Conservation (phyloP, 805 yeast genomes). For the Lipomyces yamadae region DNA sequence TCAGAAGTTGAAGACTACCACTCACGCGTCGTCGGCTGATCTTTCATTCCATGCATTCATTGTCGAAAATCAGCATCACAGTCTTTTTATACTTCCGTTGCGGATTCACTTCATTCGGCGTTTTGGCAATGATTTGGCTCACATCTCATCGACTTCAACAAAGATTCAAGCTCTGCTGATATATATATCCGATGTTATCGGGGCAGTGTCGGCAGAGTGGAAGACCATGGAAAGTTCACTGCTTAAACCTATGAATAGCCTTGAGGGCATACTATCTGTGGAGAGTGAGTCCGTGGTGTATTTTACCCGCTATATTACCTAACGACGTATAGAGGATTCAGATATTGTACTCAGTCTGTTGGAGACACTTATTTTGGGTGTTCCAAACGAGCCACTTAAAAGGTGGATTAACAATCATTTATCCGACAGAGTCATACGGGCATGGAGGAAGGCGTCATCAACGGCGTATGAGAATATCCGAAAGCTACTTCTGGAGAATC, state of each 20-base stretch:
- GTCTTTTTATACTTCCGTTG: conserved; percentile 20
- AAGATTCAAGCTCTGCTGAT: conserved; percentile 22
- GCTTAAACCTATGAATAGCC: conserved; percentile 1
- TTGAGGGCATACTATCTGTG: background rate
- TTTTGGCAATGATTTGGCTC: conserved; percentile 33
- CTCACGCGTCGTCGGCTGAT: conserved; percentile 25
- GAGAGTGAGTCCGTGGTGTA: background rate
- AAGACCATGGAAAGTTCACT: conserved; percentile 16
- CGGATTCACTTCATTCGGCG: conserved; percentile 36
- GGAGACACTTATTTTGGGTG: conserved; percentile 36
- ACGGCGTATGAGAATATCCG: conserved; percentile 30
- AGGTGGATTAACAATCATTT: conserved; percentile 32
- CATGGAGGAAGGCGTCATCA: conserved; percentile 31
- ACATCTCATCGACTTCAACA: conserved; percentile 32
- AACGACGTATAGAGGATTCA: background rate
- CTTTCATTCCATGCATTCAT: conserved; percentile 32
- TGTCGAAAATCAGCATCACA: conserved; percentile 1
- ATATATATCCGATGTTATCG: conserved; percentile 28
- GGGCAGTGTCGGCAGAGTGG: conserved; percentile 26
- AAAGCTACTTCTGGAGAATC: conserved; percentile 24
- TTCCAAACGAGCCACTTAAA: conserved; percentile 20
- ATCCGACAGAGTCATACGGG: conserved; percentile 32
- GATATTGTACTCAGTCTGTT: conserved; percentile 11
- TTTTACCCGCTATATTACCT: background rate
- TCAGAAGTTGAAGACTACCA: conserved; percentile 2